Base-by-base conservation (phyloP, 495 filamentous ascomycete species). In the Astrothelium subdiscretum region DNA sequence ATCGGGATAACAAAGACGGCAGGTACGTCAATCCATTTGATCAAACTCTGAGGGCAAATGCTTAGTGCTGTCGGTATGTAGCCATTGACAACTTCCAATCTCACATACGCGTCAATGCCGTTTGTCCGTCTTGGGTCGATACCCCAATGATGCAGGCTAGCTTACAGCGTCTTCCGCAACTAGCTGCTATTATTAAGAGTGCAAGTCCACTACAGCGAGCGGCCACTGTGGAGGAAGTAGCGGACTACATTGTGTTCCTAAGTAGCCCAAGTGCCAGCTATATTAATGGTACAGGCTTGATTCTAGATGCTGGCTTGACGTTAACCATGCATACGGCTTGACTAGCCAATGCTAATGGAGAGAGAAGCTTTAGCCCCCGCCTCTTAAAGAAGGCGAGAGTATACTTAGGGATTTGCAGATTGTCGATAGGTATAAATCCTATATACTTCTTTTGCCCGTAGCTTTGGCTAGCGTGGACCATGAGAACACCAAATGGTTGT, bases 1-100 rank as follows among this genome's bases (percentile, higher is more conserved):
- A 32, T 78, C 0, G 79, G 76, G 1, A 74, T 84, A 59, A 78
- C 77, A 32, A 52, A 22, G 22, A 18, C 43, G 12, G 20, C 43
- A 10, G 43, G 43, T 48, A 48, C 0, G 43, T n/a, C n/a, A n/a
- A n/a, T n/a, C n/a, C n/a, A n/a, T n/a, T n/a, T n/a, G n/a, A n/a
- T n/a, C n/a, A n/a, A n/a, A n/a, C n/a, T n/a, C n/a, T n/a, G n/a
- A n/a, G n/a, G n/a, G n/a, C n/a, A n/a, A n/a, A n/a, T n/a, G n/a
- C n/a, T n/a, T n/a, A n/a, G n/a, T n/a, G n/a, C n/a, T n/a, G n/a
- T n/a, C n/a, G n/a, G n/a, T n/a, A n/a, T n/a, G n/a, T 22, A 48
- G 43, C 61, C 1, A 61, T 62, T 31, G 65, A 57, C 31, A 43
- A 60, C 15, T 48, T 58, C 31, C 31, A 29, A 20, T 62, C n/a